Evolutionary conservation across 2,329 filamentous ascomycete species (phyloP).

Genomic region (Torrubiellomyces zombiae): DNA sequence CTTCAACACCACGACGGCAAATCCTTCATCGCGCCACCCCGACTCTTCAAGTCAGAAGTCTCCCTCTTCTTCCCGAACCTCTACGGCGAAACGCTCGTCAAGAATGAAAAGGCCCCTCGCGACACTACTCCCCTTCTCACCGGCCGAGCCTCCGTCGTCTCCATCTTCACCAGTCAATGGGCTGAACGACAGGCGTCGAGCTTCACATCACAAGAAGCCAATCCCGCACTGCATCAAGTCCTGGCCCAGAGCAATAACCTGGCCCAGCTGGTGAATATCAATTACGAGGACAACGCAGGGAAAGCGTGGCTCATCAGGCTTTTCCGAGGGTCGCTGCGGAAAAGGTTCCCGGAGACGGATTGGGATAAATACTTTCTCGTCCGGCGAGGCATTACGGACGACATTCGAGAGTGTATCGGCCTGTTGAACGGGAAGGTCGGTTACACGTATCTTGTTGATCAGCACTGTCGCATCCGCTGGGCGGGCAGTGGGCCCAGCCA

Average conservation of each 20-base stretch:
- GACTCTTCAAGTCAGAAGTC: constrained; percentile 67
- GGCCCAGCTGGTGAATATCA: constrained; percentile 71
- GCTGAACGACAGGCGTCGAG: constrained; percentile 63
- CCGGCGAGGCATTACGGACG: constrained; percentile 37
- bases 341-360: constrained; percentile 29
- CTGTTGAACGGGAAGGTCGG: constrained; percentile 82
- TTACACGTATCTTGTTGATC: constrained; percentile 83
- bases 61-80: constrained; percentile 93
- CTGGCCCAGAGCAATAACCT: constrained; percentile 34
- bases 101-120: constrained; percentile 27
- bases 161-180: constrained; percentile 71
- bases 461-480: constrained; percentile 82
- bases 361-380: constrained; percentile 48
- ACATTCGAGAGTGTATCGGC: constrained; percentile 46
- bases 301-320: constrained; percentile 41
- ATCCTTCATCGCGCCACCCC: constrained; percentile 70
- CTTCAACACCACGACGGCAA: constrained; percentile 74
- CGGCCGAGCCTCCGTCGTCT: constrained; percentile 63
- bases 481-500: constrained; percentile 62
- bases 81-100: constrained; percentile 57
- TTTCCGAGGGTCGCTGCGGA: constrained; percentile 37
- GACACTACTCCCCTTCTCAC: constrained; percentile 64
- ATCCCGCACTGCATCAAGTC: constrained; percentile 51
- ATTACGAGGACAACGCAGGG: constrained; percentile 67
- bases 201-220: constrained; percentile 49